Evolutionary conservation across 2,329 filamentous ascomycete species (phyloP).

Genomic region (Ophiostoma sp.): DNA sequence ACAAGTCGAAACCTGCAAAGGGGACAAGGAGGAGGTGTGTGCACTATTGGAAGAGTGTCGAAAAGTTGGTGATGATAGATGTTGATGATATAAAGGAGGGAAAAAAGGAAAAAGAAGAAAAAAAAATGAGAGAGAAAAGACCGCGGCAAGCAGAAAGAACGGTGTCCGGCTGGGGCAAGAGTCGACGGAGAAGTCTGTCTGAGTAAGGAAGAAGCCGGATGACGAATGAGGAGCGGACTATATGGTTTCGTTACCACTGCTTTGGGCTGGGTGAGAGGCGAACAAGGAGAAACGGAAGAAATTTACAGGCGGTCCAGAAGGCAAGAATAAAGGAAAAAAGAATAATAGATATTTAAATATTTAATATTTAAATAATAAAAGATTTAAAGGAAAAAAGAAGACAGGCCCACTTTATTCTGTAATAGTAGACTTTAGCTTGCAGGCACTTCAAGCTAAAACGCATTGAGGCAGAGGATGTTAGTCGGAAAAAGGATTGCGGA

Average conservation of each 20-base stretch:
- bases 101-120: neutral
- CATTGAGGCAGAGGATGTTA: constrained; percentile 16
- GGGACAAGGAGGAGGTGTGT: neutral
- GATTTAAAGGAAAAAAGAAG: neutral
- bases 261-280: constrained; percentile 16
- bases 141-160: neutral
- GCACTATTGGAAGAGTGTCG: neutral
- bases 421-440: neutral
- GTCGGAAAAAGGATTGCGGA: neutral
- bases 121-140: constrained; percentile 14
- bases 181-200: neutral
- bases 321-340: constrained; percentile 14
- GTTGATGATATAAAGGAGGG: neutral
- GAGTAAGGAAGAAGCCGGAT: constrained; percentile 25
- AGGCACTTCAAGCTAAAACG: constrained; percentile 7
- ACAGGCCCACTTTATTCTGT: neutral
- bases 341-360: constrained; percentile 1
- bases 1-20: constrained; percentile 13
- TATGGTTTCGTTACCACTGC: constrained; percentile 17
- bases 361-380: constrained; percentile 8
- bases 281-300: constrained; percentile 14
- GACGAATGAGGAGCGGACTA: constrained; percentile 23
- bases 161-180: constrained; percentile 12
- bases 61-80: neutral
- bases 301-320: constrained; percentile 1